Evolutionary conservation across 495 filamentous ascomycete species (phyloP), one percentile per base, ranked within the genome.

Genomic region (Sporormia fimetaria): DNA sequence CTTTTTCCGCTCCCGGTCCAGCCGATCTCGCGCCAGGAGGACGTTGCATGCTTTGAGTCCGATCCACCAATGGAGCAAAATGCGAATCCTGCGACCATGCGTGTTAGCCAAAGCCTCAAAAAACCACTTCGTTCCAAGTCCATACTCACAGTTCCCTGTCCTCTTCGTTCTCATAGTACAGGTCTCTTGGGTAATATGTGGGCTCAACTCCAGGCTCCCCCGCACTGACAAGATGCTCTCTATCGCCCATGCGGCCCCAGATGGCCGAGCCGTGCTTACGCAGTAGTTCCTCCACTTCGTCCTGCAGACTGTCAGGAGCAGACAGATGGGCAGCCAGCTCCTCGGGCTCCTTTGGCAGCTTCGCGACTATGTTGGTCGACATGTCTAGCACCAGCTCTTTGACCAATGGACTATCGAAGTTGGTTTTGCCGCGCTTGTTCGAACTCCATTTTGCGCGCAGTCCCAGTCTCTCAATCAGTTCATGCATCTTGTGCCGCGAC

Each of bases 61-160:
- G 3, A 48, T 31, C 45, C 45, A 48, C 45, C 45, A 48, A 36
- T 48, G 45, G 6, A 48, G 37, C 12, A 48, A 22, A 14, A 36
- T 20, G 5, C 32, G 37, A 6, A 48, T 48, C 6, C 45, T 48
- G 23, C 3, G 11, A 10, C 24, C 9, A 23, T 35, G 8, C 33
- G 11, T 32, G 18, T 29, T n/a, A n/a, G n/a, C n/a, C n/a, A n/a
- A n/a, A n/a, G 29, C 27, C 14, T 3, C 9, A 10, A 10, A 28
- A 29, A 8, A 3, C 15, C 6, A 30, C 2, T 7, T 33, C 14
- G 8, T 4, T n/a, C 12, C 3, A 25, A 3, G 3, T 16, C 12
- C 6, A 12, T 4, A 28, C 45, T 48, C 33, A 48, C 45, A 36
- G 21, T 35, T n/a, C 7, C 11, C 38, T 20, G 27, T 48, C 45